Evolutionary conservation across 2,329 filamentous ascomycete species (phyloP), one percentile per base, ranked within the genome.

Genomic region (Herpomyces periplanetae): DNA sequence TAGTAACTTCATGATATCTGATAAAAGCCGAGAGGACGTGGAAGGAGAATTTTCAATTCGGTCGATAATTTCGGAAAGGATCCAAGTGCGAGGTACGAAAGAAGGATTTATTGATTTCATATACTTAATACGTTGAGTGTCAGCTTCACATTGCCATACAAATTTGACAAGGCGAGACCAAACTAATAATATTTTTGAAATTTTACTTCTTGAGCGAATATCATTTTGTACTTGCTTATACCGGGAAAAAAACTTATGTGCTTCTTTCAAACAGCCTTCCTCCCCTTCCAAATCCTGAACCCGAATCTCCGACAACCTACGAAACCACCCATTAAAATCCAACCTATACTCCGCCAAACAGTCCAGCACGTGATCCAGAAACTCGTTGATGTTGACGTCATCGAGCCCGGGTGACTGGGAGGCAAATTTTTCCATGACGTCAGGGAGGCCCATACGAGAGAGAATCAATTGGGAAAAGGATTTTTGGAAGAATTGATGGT

Each of bases 251-350:
- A 96, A 88, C 0, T 54, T 35, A 0, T 46, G 45, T 0, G 73
- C 66, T 5, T 46, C 42, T n/a, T 56, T 45, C 25, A 49, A 49
- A 20, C 68, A 44, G 18, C 46, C 41, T 9, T 60, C 50, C 11
- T 60, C 49, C 0, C 55, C 62, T 11, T 51, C 48, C 4, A 87
- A 33, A 3, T 66, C 51, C 1, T 38, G 38, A 1, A 69, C 24
- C 13, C 41, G 49, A 8, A 87, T 31, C 9, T 41, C 38, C 20
- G 61, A 62, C 0, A 96, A 44, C 5, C 61, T 52, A 15, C 84
- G 53, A 48, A 91, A 91, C 34, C 84, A 80, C 30, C 84, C 65
- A 32, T 85, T 68, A 38, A 88, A 96, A 35, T 96, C 80, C 2
- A 96, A 42, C 32, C 84, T 65, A 8, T 73, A 42, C 1, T 51